Percentiles rank a stretch among this genome's conserved stretches.
phyloP scores from a whole-genome alignment of 164 flowering plant genomes.

The Euptelea pleiosperma region DNA sequence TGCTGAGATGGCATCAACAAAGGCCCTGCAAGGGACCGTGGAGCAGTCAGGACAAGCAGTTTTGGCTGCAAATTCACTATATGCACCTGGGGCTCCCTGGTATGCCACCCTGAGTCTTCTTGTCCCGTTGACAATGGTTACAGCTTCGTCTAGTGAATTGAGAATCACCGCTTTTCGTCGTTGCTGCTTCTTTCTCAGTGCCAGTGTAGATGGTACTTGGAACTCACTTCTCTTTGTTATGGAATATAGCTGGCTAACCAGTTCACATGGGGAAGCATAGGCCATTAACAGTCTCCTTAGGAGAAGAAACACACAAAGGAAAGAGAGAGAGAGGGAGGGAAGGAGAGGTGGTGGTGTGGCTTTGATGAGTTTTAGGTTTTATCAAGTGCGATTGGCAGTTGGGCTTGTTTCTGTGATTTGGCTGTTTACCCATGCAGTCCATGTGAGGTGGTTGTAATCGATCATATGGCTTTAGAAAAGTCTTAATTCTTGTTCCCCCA shows the following conservation, averaged over 20 bases:
- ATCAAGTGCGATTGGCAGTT: neutral
- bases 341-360: neutral
- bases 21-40: slow-evolving; percentile 21
- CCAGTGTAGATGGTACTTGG: slow-evolving; percentile 1
- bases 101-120: slow-evolving; percentile 21
- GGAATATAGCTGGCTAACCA: neutral
- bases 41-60: slow-evolving; percentile 22
- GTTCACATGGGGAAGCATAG: neutral
- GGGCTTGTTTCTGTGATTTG: neutral
- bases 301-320: neutral
- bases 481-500: no score
- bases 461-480: no score
- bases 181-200: neutral
- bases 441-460: slow-evolving; percentile 12
- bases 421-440: neutral
- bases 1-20: slow-evolving; percentile 17
- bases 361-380: no score
- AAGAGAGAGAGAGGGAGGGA: neutral
- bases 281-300: slow-evolving; percentile 11
- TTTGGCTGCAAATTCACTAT: slow-evolving; percentile 30
- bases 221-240: slow-evolving; percentile 1
- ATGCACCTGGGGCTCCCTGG: slow-evolving; percentile 34
- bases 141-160: slow-evolving; percentile 9
- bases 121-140: neutral
- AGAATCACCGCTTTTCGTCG: neutral